These are phyloP conservation scores for Danielia reshetovae DNA, from an alignment of 805 yeast genomes.

Conservation along the genomic window DNA sequence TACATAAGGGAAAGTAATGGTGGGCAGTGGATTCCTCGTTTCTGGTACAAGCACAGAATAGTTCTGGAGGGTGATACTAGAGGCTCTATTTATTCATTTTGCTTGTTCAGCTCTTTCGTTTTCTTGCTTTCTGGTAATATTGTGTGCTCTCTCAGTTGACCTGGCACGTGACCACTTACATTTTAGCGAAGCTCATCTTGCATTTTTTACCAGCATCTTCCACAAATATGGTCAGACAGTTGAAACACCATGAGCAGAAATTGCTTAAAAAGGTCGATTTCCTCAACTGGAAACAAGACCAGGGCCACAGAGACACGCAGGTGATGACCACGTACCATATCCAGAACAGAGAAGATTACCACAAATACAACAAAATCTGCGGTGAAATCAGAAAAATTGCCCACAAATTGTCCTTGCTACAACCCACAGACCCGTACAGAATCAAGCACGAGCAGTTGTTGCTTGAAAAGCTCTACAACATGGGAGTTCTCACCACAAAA, in stretches of 20 bases:
- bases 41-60: no score
- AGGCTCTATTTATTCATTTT: no score
- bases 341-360: constrained; percentile 93
- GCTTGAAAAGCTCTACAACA: constrained; percentile 78
- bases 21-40: no score
- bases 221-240: constrained; percentile 54
- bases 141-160: no score
- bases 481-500: constrained; percentile 87
- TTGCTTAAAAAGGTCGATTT: constrained; percentile 93
- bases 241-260: constrained; percentile 94
- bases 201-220: background rate
- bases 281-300: constrained; percentile 96
- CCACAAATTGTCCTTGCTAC: constrained; percentile 76
- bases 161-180: no score
- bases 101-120: no score
- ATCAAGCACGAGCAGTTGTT: constrained; percentile 83
- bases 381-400: constrained; percentile 90
- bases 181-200: background rate
- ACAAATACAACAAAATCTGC: constrained; percentile 86
- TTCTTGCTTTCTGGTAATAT: no score
- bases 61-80: no score
- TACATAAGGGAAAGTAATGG: no score
- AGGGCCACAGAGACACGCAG: constrained; percentile 92
- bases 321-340: constrained; percentile 94
- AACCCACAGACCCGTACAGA: constrained; percentile 84